Percentiles rank a stretch among this genome's conserved stretches.
phyloP scores from a whole-genome alignment of 306 rosid genomes.

The Citrullus mucosospermus region DNA sequence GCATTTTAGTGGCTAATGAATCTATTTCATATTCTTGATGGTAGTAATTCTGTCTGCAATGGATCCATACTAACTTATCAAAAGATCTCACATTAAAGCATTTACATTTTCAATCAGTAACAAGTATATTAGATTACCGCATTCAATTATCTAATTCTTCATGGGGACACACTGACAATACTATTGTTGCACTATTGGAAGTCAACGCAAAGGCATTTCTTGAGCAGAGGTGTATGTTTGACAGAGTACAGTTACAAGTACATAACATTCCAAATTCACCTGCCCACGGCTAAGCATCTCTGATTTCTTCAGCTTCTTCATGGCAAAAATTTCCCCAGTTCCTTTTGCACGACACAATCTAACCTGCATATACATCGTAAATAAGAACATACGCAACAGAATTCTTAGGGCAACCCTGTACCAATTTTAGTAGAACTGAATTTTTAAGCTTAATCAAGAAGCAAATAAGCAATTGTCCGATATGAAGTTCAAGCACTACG shows the following conservation, averaged over 20 bases:
- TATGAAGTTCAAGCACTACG: neutral
- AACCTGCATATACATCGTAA: slow-evolving; percentile 39
- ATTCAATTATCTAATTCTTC: neutral
- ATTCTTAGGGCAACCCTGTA: neutral
- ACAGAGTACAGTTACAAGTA: neutral
- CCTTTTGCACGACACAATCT: slow-evolving; percentile 73
- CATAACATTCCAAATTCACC: slow-evolving; percentile 31
- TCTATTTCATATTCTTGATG: neutral
- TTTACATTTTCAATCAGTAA: neutral
- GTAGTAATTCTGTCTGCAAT: neutral
- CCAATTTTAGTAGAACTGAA: neutral
- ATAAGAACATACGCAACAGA: neutral
- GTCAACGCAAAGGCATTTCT: neutral
- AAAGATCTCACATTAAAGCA: neutral
- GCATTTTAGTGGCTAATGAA: neutral
- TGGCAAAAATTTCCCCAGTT: slow-evolving; percentile 81
- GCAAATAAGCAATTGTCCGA: neutral
- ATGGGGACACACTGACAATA: neutral
- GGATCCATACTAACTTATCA: neutral
- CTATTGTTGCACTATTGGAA: neutral
- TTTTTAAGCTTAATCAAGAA: neutral
- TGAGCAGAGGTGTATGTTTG: neutral
- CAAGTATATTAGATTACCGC: neutral
- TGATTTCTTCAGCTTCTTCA: slow-evolving; percentile 95
- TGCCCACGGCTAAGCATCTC: slow-evolving; percentile 99